Evolutionary conservation across 1,284 basidiomycete species (phyloP), one percentile per base, ranked within the genome.

Genomic region (Sanghuangporus sanghuang): DNA sequence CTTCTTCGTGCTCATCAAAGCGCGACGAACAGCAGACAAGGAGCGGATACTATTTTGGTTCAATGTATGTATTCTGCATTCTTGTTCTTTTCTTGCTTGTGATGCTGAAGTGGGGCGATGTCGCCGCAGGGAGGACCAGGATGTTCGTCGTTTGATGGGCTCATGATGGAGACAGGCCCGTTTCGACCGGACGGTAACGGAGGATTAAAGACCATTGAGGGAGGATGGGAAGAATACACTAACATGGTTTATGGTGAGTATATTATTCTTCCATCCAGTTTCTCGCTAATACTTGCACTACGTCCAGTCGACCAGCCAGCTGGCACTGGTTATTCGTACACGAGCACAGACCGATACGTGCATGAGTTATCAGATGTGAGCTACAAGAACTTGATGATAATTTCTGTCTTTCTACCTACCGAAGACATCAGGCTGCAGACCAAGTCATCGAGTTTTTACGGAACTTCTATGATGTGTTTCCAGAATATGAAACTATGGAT

Each of bases 211-310:
- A 85, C 88, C 60, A 80, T 86, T 6, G 90, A 96, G 66, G 95
- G 95, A 32, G 95, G 95, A 6, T 99, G 96, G 96, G 96, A 99
- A 74, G 97, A 99, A 74, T 99, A 96, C 72, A 91, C 93, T n/a
- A 96, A 93, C 54, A 87, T 99, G 76, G 86, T 99, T 63, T 99
- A 93, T 71, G 77, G 95, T 96, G 68, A 73, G 90, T 78, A 38
- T 38, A 16, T 27, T 1, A 7, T 23, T 38, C 3, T 14, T 6
- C 18, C 3, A 44, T 53, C 55, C n/a, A 11, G 48, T 63, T 32
- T 50, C 35, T 53, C 64, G 50, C 56, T 66, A 56, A 65, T 7
- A 36, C 27, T 55, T 62, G 9, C 59, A 54, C 40, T 36, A 12
- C 53, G 32, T 44, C 18, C 62, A 95, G 94, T 99, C 65, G 96